phyloP scores from a whole-genome alignment of 78 protist genomes.

The Speleostelium caveatum region DNA sequence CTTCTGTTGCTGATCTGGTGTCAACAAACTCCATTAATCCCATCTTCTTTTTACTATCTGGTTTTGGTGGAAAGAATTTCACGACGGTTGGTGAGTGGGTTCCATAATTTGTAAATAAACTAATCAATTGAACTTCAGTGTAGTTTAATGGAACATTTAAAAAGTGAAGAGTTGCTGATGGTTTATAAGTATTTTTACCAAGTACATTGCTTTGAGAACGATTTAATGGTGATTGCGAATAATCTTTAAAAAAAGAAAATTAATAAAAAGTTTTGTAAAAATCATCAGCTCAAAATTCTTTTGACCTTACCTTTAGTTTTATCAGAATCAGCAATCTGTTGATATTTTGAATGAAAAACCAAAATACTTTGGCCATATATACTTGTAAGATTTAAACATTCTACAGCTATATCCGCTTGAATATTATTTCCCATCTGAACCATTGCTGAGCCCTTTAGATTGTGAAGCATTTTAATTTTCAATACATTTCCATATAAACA shows the following conservation, averaged over 20 bases:
- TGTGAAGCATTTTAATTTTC: constrained; percentile 67
- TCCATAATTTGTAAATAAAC: constrained; percentile 29
- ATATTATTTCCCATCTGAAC: constrained; percentile 56
- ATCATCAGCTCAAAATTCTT: not conserved
- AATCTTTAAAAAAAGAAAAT: constrained; percentile 10
- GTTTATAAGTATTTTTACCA: constrained; percentile 61
- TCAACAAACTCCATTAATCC: constrained; percentile 73
- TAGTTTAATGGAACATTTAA: constrained; percentile 57
- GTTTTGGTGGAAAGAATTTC: constrained; percentile 75
- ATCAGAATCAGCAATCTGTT: constrained; percentile 48
- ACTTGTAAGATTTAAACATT: constrained; percentile 26
- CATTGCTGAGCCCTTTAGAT: constrained; percentile 62
- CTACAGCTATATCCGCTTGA: constrained; percentile 64
- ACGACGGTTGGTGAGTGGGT: constrained; percentile 35
- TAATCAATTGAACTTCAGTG: constrained; percentile 45
- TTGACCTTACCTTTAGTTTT: constrained; percentile 52
- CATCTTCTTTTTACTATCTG: constrained; percentile 44
- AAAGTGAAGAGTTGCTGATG: constrained; percentile 73
- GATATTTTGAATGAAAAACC: constrained; percentile 48
- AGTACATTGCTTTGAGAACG: constrained; percentile 9
- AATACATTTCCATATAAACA: constrained; percentile 78
- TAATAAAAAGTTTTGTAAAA: not conserved
- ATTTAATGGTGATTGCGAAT: constrained; percentile 52
- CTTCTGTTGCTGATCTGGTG: constrained; percentile 47
- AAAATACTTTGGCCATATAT: constrained; percentile 54